Evolutionary conservation across 768 basidiomycete genomes (phyloP).

Genomic region (Termitomyces sp.): DNA sequence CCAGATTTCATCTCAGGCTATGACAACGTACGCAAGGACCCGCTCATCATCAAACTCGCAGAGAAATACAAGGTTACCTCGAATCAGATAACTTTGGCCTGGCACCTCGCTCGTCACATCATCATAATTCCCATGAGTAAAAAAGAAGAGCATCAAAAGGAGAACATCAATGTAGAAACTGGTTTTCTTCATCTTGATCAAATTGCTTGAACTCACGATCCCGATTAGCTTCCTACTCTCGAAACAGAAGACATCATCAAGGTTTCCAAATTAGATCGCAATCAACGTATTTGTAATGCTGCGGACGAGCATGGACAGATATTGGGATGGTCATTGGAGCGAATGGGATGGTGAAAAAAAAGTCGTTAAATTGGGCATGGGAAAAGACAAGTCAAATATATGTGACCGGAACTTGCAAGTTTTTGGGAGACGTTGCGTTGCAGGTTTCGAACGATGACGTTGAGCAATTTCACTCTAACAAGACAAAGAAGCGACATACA

Average conservation of each 20-base stretch:
- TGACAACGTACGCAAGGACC: conserved; percentile 39
- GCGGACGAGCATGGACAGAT: conserved; percentile 28
- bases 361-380: neutral
- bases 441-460: no score
- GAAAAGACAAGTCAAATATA: no score
- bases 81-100: conserved; percentile 45
- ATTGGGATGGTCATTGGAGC: conserved; percentile 33
- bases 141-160: conserved; percentile 40
- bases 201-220: neutral
- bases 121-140: conserved; percentile 44
- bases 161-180: conserved; percentile 40
- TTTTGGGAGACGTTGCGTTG: no score
- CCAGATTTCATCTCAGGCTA: conserved; percentile 25
- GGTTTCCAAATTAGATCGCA: conserved; percentile 40
- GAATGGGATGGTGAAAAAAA: conserved; percentile 29
- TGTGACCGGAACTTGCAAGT: no score
- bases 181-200: conserved; percentile 4
- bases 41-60: conserved; percentile 38
- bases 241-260: conserved; percentile 37
- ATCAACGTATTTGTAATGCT: conserved; percentile 35
- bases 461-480: no score
- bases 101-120: conserved; percentile 43
- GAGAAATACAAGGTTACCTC: conserved; percentile 41
- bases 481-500: no score
- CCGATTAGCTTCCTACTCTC: conserved; percentile 28